These are phyloP conservation scores for Botrytis tulipae DNA, from an alignment of 2,329 filamentous ascomycete genomes.

Conservation along the genomic window DNA sequence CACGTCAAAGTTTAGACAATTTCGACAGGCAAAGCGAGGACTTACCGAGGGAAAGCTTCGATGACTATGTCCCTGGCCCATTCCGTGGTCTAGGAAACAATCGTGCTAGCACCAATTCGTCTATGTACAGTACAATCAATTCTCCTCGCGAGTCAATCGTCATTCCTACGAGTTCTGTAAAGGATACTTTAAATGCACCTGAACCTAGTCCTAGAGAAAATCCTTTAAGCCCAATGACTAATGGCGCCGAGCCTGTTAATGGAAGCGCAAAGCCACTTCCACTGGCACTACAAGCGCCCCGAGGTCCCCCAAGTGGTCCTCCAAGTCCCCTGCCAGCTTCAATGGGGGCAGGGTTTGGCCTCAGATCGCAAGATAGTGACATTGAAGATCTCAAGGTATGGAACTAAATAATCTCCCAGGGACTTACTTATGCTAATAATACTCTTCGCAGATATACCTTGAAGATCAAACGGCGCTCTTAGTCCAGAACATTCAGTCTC, in stretches of 20 bases:
- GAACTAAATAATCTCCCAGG: constrained; percentile 2
- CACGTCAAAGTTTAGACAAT: constrained; percentile 1
- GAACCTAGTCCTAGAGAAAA: not conserved
- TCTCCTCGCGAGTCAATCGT: constrained; percentile 59
- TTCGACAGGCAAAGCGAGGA: constrained; percentile 4
- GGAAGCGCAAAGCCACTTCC: constrained; percentile 33
- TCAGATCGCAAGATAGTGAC: constrained; percentile 45
- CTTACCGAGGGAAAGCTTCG: not conserved
- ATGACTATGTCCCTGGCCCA: constrained; percentile 42
- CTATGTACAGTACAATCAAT: constrained; percentile 70
- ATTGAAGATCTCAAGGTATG: constrained; percentile 61
- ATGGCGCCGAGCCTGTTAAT: constrained; percentile 29
- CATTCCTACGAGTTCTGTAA: not conserved
- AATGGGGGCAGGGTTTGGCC: constrained; percentile 43
- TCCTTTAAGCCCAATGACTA: not conserved
- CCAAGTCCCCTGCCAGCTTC: constrained; percentile 28
- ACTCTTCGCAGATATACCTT: constrained; percentile 61
- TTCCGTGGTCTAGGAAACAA: constrained; percentile 58
- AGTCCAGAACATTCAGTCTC: constrained; percentile 76
- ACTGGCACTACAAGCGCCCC: constrained; percentile 9
- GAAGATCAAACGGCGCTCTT: constrained; percentile 79
- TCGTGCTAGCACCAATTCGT: constrained; percentile 65
- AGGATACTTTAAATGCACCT: not conserved
- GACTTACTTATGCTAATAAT: constrained; percentile 31
- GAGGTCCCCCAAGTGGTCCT: constrained; percentile 17